Percentiles rank a stretch among this genome's conserved stretches.
Conservation (phyloP, 495 filamentous ascomycete genomes). For the Darksidea phi region DNA sequence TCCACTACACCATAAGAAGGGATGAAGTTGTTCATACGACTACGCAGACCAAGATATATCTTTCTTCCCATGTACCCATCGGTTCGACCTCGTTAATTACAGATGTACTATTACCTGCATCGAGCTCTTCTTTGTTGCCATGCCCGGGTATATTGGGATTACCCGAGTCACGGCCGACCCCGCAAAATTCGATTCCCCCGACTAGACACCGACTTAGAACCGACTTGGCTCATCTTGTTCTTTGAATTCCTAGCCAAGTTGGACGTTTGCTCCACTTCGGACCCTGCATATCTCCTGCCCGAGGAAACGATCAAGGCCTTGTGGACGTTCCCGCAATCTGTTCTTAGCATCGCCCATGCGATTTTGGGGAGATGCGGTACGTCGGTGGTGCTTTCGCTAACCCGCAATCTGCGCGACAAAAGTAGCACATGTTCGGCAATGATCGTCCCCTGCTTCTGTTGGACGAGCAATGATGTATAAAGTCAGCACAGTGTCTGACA, state of each 20-base stretch:
- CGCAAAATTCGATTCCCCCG: background rate
- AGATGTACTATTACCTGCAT: no score
- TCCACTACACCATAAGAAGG: no score
- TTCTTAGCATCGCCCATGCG: background rate
- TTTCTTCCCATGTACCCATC: no score
- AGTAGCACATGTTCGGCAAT: background rate
- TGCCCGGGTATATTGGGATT: no score
- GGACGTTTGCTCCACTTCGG: no score
- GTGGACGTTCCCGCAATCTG: background rate
- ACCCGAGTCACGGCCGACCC: no score
- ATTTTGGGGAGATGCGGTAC: background rate
- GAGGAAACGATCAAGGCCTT: background rate
- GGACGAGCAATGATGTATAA: slow-evolving; percentile 1
- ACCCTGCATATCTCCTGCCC: no score
- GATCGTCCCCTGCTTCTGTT: slow-evolving; percentile 11
- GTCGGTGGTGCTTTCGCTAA: slow-evolving; percentile 12
- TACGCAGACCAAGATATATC: no score
- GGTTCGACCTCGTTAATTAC: no score
- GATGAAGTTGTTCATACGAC: no score
- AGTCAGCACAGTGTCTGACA: background rate
- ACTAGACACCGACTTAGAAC: slow-evolving; percentile 26
- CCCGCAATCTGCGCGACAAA: slow-evolving; percentile 13
- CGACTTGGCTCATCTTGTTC: background rate
- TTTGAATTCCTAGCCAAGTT: no score
- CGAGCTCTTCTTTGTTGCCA: no score